Conservation (phyloP, 441 rosid genomes). For the Gossypium lobatum region DNA sequence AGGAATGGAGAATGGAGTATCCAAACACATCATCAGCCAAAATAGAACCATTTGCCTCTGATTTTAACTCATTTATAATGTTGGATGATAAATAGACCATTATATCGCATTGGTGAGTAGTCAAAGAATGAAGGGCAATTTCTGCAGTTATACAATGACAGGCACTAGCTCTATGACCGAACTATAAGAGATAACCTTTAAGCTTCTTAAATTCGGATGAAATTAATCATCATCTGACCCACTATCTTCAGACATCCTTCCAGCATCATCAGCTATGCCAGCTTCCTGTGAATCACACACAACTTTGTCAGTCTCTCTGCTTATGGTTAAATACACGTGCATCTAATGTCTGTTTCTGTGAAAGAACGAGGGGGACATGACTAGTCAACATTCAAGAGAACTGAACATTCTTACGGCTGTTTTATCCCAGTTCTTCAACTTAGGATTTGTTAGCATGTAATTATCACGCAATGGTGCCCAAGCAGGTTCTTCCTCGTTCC, state of each 20-base stretch:
- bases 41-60: background rate
- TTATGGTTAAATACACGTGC: background rate
- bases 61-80: background rate
- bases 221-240: conserved; percentile 55
- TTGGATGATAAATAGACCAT: background rate
- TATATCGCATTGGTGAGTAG: background rate
- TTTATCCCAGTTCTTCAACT: conserved; percentile 91
- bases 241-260: conserved; percentile 46
- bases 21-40: no score
- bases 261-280: conserved; percentile 35
- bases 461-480: conserved; percentile 95
- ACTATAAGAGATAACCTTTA: background rate
- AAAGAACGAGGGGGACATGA: background rate
- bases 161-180: background rate
- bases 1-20: no score
- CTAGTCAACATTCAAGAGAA: background rate
- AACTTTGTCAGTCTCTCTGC: background rate
- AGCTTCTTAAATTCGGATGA: background rate
- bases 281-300: conserved; percentile 37
- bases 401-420: conserved; percentile 38
- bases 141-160: background rate
- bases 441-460: conserved; percentile 81
- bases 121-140: background rate
- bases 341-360: background rate
- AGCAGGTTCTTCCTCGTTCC: conserved; percentile 50